These are phyloP conservation scores for Oryza brachyantha DNA, from an alignment of 176 grass and related monocot species.

Conservation along the genomic window DNA sequence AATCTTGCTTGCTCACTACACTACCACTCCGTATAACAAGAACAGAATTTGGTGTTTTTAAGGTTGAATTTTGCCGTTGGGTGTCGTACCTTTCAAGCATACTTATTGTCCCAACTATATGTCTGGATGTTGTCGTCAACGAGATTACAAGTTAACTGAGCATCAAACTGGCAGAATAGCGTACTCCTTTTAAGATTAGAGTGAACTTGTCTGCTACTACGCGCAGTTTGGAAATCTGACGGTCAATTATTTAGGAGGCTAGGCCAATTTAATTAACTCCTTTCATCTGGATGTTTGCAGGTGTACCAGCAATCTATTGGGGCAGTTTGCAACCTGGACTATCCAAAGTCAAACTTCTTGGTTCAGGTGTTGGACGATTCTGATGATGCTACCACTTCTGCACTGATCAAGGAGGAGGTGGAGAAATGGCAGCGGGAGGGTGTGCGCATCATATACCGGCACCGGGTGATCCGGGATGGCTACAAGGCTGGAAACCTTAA, in stretches of 20 bases:
- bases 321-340: conserved; percentile 74
- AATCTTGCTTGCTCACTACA: conserved; percentile 1
- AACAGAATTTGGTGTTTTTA: not conserved
- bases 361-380: conserved; percentile 86
- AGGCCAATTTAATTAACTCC: conserved; percentile 14
- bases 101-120: conserved; percentile 13
- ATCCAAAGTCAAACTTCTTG: conserved; percentile 65
- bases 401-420: conserved; percentile 74
- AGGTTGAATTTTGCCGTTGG: conserved; percentile 5
- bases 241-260: not conserved
- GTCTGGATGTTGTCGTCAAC: conserved; percentile 12
- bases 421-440: conserved; percentile 73
- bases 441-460: conserved; percentile 64
- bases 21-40: not conserved
- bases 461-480: conserved; percentile 66
- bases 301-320: conserved; percentile 93
- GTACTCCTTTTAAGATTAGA: not conserved
- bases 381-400: conserved; percentile 56
- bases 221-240: not conserved
- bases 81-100: conserved; percentile 17
- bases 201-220: not conserved
- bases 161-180: not conserved
- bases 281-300: conserved; percentile 43
- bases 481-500: conserved; percentile 94
- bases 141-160: not conserved